Evolutionary conservation across 2,329 filamentous ascomycete species (phyloP), one percentile per base, ranked within the genome.

Genomic region (Fusarium coffeatum): DNA sequence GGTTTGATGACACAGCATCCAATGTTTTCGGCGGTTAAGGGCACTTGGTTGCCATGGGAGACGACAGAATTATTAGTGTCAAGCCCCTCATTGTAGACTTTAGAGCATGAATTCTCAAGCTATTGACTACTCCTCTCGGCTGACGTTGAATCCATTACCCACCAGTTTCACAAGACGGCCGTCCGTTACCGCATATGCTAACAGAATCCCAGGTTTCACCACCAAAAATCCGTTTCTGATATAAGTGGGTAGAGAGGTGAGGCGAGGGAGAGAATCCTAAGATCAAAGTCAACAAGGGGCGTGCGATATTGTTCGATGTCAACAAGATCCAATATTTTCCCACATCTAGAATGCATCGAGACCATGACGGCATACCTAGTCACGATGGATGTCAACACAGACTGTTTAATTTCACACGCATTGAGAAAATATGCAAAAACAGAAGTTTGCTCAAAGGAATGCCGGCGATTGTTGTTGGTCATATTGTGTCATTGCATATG

Each of bases 41-140:
- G 45, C 42, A 54, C 42, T 60, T 34, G 23, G 72, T 74, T 74
- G 70, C 68, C 56, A 70, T 64, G 59, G 72, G 72, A 66, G 40
- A 74, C 64, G 57, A 49, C 28, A 40, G 53, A 65, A 61, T 55
- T 37, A 18, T 37, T 37, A 59, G 57, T 64, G 59, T 66, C 56
- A 45, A 30, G 54, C 65, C 46, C 60, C 50, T 47, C 59, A 63
- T 49, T 57, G 41, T 62, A 46, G 27, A 46, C 25, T 55, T 15
- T 27, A 34, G 25, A 55, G 40, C 48, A 64, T 64, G 55, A 58
- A 62, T 25, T 47, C 28, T 56, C 48, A 16, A 49, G 49, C 55
- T 70, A 67, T 34, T 28, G 15, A 45, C 9, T 46, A 34, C 43
- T 22, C 64, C 20, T 57, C 47, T 27, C 58, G 46, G 37, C 51